Evolutionary conservation across 2,329 filamentous ascomycete species (phyloP), one percentile per base, ranked within the genome.

Genomic region (Colletotrichum plurivorum): DNA sequence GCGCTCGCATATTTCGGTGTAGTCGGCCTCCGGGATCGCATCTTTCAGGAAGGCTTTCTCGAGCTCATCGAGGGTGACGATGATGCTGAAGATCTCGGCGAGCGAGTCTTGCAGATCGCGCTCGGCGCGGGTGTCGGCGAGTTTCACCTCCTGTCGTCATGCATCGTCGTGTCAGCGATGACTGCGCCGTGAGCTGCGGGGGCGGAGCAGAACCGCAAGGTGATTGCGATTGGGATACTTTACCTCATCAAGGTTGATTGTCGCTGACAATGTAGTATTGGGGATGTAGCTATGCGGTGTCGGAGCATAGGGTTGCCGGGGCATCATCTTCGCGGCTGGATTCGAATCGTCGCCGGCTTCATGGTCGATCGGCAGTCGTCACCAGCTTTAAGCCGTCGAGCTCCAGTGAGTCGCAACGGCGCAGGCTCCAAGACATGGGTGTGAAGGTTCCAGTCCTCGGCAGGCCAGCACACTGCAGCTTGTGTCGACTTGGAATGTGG

Each of bases 31-130:
- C 6, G 93, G 89, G 58, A 99, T 92, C 22, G 94, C 95, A 85
- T 99, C 96, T 77, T 97, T 97, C 46, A 99, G 89, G 77, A 97
- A 99, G 0, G 95, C 97, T 80, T 97, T 97, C 77, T 99, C 96
- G 2, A 99, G 88, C 72, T 97, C 94, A 78, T 99, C 96, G 3
- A 99, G 86, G 0, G 96, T 98, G 71, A 98, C 89, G 45, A 99
- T 95, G 73, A 99, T 98, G 82, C 95, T 97, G 82, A 98, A 99
- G 25, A 99, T 91, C 81, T 99, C 96, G 63, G 95, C 96, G 15
- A 99, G 89, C 1, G 96, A 98, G 77, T 98, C 96, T 79, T 98
- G 94, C 1, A 98, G 86, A 78, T 99, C 95, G 70, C 95, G 92
- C 82, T 98, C 95, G 48, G 93, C 92, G 73, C 93, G 91, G 22